A percentile compares a stretch with the other conserved stretches of the same genome.
These are phyloP conservation scores for Exophiala viscosa DNA, from an alignment of 2,329 filamentous ascomycete species.

Conservation along the genomic window DNA sequence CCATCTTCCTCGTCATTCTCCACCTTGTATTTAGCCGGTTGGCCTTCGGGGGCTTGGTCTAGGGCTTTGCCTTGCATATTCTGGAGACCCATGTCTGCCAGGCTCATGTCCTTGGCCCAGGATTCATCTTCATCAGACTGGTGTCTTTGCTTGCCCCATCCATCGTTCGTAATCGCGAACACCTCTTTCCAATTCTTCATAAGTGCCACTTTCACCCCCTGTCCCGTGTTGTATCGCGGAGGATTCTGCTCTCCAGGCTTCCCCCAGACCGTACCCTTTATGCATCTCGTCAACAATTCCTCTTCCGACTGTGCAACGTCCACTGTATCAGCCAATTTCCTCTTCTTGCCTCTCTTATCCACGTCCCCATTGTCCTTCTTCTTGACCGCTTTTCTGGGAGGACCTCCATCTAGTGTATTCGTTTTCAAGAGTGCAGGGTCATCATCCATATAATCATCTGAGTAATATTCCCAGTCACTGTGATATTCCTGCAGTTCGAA, in stretches of 20 bases:
- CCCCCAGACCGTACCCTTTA: slow-evolving; percentile 40
- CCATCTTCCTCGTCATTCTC: slow-evolving; percentile 10
- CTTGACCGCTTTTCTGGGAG: slow-evolving; percentile 13
- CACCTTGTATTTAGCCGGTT: slow-evolving; percentile 6
- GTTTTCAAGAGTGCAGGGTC: slow-evolving; percentile 35
- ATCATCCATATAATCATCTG: slow-evolving; percentile 45
- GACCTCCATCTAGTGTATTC: slow-evolving; percentile 17
- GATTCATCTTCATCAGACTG: slow-evolving; percentile 22
- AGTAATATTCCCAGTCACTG: slow-evolving; percentile 46
- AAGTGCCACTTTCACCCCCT: slow-evolving; percentile 42
- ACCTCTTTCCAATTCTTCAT: slow-evolving; percentile 46
- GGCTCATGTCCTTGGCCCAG: slow-evolving; percentile 29
- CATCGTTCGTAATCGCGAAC: slow-evolving; percentile 30
- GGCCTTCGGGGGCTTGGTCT: neutral
- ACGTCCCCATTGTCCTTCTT: slow-evolving; percentile 8
- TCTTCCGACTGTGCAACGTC: slow-evolving; percentile 19
- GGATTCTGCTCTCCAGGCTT: slow-evolving; percentile 29
- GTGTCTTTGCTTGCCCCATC: slow-evolving; percentile 11
- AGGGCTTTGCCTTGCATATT: slow-evolving; percentile 11
- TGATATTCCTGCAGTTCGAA: slow-evolving; percentile 39
- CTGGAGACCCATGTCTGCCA: slow-evolving; percentile 28
- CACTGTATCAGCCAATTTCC: slow-evolving; percentile 24
- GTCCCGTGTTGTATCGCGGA: slow-evolving; percentile 37
- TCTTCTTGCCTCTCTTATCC: slow-evolving; percentile 26
- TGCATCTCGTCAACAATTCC: slow-evolving; percentile 31